phyloP scores from a whole-genome alignment of 1,284 basidiomycete species.

The Mixia osmundae region DNA sequence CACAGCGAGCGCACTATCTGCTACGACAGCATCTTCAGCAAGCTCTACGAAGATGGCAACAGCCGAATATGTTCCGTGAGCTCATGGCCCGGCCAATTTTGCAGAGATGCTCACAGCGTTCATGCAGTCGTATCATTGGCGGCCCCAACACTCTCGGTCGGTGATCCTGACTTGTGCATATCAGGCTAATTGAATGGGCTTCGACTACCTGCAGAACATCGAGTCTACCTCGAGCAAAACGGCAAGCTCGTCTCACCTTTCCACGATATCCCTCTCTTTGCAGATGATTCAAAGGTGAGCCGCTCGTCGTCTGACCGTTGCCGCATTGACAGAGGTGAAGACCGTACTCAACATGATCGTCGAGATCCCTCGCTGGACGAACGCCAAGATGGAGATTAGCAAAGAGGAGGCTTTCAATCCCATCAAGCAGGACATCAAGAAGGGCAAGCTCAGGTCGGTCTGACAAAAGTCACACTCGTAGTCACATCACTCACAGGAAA shows the following conservation, averaged over 20 bases:
- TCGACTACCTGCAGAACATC: conserved; percentile 41
- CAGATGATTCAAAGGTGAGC: conserved; percentile 47
- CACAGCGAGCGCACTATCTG: background rate
- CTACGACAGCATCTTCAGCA: background rate
- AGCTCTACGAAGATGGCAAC: no score
- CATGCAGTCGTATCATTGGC: conserved; percentile 44
- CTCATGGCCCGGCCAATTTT: no score
- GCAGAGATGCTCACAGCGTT: background rate
- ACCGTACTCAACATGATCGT: conserved; percentile 96
- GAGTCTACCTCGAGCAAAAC: conserved; percentile 72
- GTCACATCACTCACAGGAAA: no score
- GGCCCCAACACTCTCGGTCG: conserved; percentile 79
- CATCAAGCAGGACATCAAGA: conserved; percentile 96
- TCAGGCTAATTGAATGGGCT: conserved; percentile 1
- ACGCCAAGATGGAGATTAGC: conserved; percentile 26
- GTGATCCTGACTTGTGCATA: conserved; percentile 13
- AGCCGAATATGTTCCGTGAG: no score
- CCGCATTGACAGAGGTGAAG: conserved; percentile 8
- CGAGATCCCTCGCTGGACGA: conserved; percentile 98
- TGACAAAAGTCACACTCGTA: no score
- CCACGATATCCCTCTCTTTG: conserved; percentile 91
- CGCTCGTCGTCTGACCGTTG: background rate
- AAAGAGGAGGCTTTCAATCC: conserved; percentile 76
- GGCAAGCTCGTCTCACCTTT: conserved; percentile 67
- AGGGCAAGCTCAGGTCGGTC: conserved; percentile 87